Evolutionary conservation across 1,284 basidiomycete genomes (phyloP), one percentile per base, ranked within the genome.

Genomic region (Rugosomyces carneus): DNA sequence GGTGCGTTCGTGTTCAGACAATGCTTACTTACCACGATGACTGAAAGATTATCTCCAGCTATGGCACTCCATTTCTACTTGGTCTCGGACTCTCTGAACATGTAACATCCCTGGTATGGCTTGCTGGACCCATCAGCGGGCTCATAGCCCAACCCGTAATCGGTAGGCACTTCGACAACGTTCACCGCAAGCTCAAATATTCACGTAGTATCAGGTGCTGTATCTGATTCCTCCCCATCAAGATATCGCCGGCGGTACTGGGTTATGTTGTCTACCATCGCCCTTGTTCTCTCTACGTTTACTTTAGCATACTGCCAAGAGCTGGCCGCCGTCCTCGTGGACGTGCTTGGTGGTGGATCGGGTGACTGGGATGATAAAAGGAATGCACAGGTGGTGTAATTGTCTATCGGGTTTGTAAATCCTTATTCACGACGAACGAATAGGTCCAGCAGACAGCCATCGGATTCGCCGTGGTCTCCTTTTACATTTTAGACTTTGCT

Each of bases 111-210:
- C 75, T 97, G 11, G 95, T 99, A 23, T 99, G 95, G 95, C 77
- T 99, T 37, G 95, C 95, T 23, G 96, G 94, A 4, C 93, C 93
- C 7, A 87, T 98, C 49, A 91, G 89, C 47, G 95, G 95, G 5
- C 73, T 99, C 38, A 73, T 99, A 45, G 93, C 93, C 3, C 95
- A 99, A 63, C 95, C 95, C 15, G 75, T 98, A 49, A 94, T 99
- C 54, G 95, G 91, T 83, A 56, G 50, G 75, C 59, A 16, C 23
- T 20, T 3, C n/a, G 3, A 9, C 15, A 36, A 9, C 3, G 48
- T 40, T 43, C 27, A 45, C 7, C 48, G 37, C 41, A 42, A 37
- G 38, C 37, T 59, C 55, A 53, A 55, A 51, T 53, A 58, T 64
- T 61, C 58, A 61, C 47, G 59, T 57, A 55, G 48, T 50, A 45